A percentile compares a stretch with the other conserved stretches of the same genome.
Evolutionary conservation across 768 basidiomycete species (phyloP).

Genomic region (Pholiota molesta): DNA sequence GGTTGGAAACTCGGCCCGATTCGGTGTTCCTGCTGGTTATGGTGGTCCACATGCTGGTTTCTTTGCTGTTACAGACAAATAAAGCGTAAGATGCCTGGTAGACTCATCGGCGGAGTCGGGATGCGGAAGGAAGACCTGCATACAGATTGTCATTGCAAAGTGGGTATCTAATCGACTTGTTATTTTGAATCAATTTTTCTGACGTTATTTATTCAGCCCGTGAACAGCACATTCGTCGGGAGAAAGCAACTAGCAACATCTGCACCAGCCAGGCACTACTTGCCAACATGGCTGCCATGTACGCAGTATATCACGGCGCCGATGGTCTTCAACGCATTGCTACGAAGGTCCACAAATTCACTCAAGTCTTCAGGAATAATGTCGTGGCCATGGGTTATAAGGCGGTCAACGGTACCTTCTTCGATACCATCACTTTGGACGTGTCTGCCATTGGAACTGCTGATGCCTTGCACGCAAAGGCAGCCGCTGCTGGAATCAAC

Average conservation of each 20-base stretch:
- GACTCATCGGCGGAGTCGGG: conserved; percentile 92
- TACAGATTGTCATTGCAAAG: conserved; percentile 96
- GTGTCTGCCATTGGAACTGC: conserved; percentile 62
- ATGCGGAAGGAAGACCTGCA: conserved; percentile 81
- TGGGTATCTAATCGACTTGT: conserved; percentile 38
- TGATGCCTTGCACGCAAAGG: conserved; percentile 67
- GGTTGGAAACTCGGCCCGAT: conserved; percentile 92
- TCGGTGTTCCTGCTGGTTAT: conserved; percentile 96
- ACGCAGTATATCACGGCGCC: conserved; percentile 95
- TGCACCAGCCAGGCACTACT: conserved; percentile 97
- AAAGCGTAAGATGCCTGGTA: conserved; percentile 99
- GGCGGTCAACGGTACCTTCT: conserved; percentile 74
- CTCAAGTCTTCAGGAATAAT: conserved; percentile 70
- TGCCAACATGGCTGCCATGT: conserved; percentile 99
- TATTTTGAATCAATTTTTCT: not conserved
- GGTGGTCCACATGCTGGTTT: conserved; percentile 98
- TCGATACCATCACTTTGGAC: conserved; percentile 88
- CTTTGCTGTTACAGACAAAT: conserved; percentile 91
- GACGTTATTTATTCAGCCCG: conserved; percentile 59
- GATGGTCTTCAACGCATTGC: conserved; percentile 84
- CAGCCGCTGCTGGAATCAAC: conserved; percentile 74
- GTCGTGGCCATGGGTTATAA: conserved; percentile 78
- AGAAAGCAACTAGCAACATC: conserved; percentile 98
- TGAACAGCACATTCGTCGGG: conserved; percentile 95
- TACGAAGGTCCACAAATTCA: conserved; percentile 86